Evolutionary conservation across 495 filamentous ascomycete genomes (phyloP).

Genomic region (Hypoxylon cercidicola): DNA sequence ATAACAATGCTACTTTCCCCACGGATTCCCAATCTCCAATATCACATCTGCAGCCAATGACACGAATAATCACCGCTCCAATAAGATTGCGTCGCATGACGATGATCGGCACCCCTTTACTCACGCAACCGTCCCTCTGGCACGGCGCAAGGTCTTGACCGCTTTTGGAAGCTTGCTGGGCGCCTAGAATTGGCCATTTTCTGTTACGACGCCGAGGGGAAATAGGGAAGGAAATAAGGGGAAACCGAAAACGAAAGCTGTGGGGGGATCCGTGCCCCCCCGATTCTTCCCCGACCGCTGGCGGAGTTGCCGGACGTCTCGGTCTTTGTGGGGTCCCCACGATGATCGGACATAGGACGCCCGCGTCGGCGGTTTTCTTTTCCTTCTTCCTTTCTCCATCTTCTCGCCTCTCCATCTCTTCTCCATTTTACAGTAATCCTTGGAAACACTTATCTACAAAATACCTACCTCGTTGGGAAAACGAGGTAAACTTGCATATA

Average conservation of each 20-base stretch:
- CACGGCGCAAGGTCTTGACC: constrained; percentile 3
- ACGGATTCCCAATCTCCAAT: constrained; percentile 21
- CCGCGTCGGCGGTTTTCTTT: constrained; percentile 27
- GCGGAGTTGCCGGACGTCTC: constrained; percentile 27
- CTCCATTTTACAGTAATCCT: constrained; percentile 35
- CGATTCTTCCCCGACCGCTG: constrained; percentile 25
- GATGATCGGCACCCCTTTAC: constrained; percentile 7
- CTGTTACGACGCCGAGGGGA: background rate
- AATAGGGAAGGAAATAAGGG: background rate
- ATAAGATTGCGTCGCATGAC: constrained; percentile 19
- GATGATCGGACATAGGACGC: constrained; percentile 24
- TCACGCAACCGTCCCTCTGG: background rate
- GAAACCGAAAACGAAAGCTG: too few relatives aligned
- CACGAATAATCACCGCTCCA: constrained; percentile 15
- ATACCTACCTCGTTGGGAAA: constrained; percentile 30
- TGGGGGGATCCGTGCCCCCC: constrained; percentile 24
- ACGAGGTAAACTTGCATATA: constrained; percentile 31
- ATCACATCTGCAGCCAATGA: constrained; percentile 24
- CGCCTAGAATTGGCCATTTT: background rate
- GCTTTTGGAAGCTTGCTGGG: background rate
- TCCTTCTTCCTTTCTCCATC: background rate
- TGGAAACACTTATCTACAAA: constrained; percentile 6
- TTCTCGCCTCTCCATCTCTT: background rate
- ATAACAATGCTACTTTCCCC: constrained; percentile 38
- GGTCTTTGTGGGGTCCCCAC: constrained; percentile 36